Evolutionary conservation across 345 rosid species (phyloP), one percentile per base, ranked within the genome.

Genomic region (Eucalyptus paniculata): DNA sequence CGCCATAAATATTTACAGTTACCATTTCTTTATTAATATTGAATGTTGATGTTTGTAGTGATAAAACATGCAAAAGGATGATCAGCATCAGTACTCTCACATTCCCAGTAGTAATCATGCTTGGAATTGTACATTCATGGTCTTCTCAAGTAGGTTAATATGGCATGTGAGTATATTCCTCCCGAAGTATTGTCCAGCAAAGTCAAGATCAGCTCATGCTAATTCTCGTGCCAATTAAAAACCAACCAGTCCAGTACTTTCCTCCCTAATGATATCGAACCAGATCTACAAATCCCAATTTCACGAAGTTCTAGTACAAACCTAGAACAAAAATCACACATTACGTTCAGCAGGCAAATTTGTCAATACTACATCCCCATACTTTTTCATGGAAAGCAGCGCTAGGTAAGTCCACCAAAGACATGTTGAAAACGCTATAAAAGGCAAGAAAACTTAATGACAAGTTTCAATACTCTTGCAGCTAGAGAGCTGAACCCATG

Each of bases 401-500:
- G 34, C 21, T 56, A 8, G 34, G 21, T 34, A 51, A 13, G 86
- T 85, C 37, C 34, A 42, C 42, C 37, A 83, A 40, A 42, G 32
- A 58, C 16, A 81, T 81, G 58, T 24, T 8, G 42, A 54, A 56
- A 54, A 37, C 24, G 26, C 24, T 44, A 30, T 40, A 49, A 77
- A 42, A 87, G 82, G 88, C 50, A 62, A 44, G 14, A 86, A 24
- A 40, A 87, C 99, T 93, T 94, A 96, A 98, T 92, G 89, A 97
- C 94, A 8, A 94, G 96, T 44, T 94, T 94, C 91, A 97, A 92
- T 16, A 97, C 97, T 90, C 96, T 94, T 17, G 96, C 97, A 26
- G 99, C 99, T 86, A 96, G 92, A 7, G 99, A 93, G 90, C 99
- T 97, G 91, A 96, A 97, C 87, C 99, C 98, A 92, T 99, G 97